Conservation (phyloP, 441 rosid species). For the Eutrema salsugineum region DNA sequence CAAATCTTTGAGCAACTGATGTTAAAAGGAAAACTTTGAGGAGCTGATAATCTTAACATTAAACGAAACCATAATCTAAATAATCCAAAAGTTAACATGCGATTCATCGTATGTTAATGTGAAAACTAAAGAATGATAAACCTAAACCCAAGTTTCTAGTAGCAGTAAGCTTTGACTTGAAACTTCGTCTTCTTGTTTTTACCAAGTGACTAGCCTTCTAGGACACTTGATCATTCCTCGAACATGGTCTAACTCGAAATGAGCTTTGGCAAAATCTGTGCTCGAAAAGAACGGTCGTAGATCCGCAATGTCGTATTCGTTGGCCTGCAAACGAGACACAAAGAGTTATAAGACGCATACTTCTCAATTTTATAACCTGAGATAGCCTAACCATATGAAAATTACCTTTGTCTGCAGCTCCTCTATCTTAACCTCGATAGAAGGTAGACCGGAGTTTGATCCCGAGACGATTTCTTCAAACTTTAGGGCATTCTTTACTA, state of each 20-base stretch:
- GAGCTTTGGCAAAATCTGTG: conserved; percentile 57
- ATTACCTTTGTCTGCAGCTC: conserved; percentile 76
- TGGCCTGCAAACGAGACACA: conserved; percentile 54
- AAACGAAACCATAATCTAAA: neutral
- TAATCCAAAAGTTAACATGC: neutral
- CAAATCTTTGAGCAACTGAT: too few relatives aligned
- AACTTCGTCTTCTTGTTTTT: neutral
- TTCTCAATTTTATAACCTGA: neutral
- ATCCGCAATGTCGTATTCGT: conserved; percentile 77
- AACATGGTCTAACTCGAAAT: conserved; percentile 61
- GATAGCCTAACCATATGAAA: neutral
- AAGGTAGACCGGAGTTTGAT: conserved; percentile 53
- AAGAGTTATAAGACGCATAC: neutral
- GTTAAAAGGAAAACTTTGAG: too few relatives aligned
- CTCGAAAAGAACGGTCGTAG: conserved; percentile 81
- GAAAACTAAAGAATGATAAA: neutral
- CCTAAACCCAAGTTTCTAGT: neutral
- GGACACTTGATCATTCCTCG: conserved; percentile 57
- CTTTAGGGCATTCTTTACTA: conserved; percentile 72
- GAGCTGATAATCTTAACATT: neutral
- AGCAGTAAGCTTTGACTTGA: neutral
- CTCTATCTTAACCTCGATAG: conserved; percentile 66
- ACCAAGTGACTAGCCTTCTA: conserved; percentile 25
- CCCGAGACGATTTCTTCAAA: conserved; percentile 89
- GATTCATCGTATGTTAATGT: neutral